phyloP scores from a whole-genome alignment of 2,329 filamentous ascomycete species.

The Sclerotiophoma versabilis region DNA sequence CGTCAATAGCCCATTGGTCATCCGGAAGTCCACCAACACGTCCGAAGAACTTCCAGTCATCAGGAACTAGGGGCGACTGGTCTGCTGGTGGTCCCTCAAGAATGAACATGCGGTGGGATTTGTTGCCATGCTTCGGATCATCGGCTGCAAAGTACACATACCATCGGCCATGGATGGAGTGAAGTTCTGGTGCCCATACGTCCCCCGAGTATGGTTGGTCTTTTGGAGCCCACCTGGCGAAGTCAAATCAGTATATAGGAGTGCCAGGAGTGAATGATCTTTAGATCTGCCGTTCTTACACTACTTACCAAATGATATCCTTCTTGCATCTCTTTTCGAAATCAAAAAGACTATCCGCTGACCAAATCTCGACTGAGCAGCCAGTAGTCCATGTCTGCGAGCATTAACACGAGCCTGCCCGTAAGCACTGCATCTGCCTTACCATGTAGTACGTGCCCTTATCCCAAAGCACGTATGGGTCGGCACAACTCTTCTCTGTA shows the following conservation, averaged over 20 bases:
- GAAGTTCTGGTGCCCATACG: slow-evolving; percentile 65
- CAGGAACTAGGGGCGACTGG: slow-evolving; percentile 37
- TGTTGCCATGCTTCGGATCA: slow-evolving; percentile 53
- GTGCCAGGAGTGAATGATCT: too few relatives aligned
- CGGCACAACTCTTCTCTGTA: slow-evolving; percentile 51
- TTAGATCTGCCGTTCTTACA: too few relatives aligned
- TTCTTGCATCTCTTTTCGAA: slow-evolving; percentile 50
- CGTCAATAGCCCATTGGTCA: slow-evolving; percentile 58
- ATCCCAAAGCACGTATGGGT: slow-evolving; percentile 55
- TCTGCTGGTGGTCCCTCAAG: slow-evolving; percentile 50
- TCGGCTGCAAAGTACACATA: slow-evolving; percentile 61
- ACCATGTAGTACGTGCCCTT: slow-evolving; percentile 55
- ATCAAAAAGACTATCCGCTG: slow-evolving; percentile 48
- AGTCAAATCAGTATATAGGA: slow-evolving; percentile 31
- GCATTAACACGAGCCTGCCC: background rate
- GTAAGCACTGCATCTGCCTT: background rate
- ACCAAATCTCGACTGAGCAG: slow-evolving; percentile 55
- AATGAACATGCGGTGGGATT: slow-evolving; percentile 56
- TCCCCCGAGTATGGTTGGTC: slow-evolving; percentile 53
- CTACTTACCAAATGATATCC: slow-evolving; percentile 47
- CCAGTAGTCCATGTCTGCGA: slow-evolving; percentile 54
- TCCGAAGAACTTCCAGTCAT: slow-evolving; percentile 53
- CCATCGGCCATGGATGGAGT: slow-evolving; percentile 59
- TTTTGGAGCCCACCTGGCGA: slow-evolving; percentile 47
- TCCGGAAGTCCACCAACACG: slow-evolving; percentile 51